A percentile compares a stretch with the other conserved stretches of the same genome.
Evolutionary conservation across 1,139 yeast genomes (phyloP).

Genomic region (Saccharomycopsis crataegensis): DNA sequence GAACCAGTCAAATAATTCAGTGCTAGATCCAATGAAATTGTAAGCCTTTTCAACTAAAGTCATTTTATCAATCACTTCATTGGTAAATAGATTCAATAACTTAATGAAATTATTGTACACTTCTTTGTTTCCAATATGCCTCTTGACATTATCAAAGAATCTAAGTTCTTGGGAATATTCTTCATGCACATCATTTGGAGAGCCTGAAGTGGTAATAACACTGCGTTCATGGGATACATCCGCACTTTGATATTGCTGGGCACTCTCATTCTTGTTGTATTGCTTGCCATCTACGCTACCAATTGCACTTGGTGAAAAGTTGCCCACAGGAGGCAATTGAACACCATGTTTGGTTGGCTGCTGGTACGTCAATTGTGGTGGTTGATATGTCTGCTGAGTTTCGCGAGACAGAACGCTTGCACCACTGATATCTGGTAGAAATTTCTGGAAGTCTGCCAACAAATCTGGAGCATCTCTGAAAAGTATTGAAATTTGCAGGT

Average conservation of each 20-base stretch:
- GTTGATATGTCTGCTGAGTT: slow-evolving; percentile 21
- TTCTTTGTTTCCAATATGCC: slow-evolving; percentile 82
- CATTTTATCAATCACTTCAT: slow-evolving; percentile 78
- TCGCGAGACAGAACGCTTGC: slow-evolving; percentile 12
- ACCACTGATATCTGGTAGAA: slow-evolving; percentile 63
- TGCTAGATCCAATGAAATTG: slow-evolving; percentile 72
- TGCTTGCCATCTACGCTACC: slow-evolving; percentile 8
- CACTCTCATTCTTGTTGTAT: neutral
- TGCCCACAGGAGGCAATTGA: slow-evolving; percentile 93
- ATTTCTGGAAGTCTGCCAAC: slow-evolving; percentile 89
- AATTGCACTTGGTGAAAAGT: slow-evolving; percentile 66
- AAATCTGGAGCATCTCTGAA: slow-evolving; percentile 93
- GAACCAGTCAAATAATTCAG: slow-evolving; percentile 85
- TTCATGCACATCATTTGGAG: neutral
- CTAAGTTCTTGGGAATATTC: slow-evolving; percentile 63
- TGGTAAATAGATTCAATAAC: slow-evolving; percentile 77
- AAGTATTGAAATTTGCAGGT: slow-evolving; percentile 80
- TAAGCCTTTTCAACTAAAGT: slow-evolving; percentile 81
- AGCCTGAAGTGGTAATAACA: neutral
- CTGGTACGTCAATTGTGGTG: slow-evolving; percentile 25
- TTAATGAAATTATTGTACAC: slow-evolving; percentile 87
- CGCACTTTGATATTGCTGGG: too few species aligned
- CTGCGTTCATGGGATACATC: neutral
- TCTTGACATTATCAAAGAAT: slow-evolving; percentile 89
- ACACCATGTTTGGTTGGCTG: slow-evolving; percentile 21